phyloP scores from a whole-genome alignment of 805 yeast genomes.

The Yarrowia phangngaensis region DNA sequence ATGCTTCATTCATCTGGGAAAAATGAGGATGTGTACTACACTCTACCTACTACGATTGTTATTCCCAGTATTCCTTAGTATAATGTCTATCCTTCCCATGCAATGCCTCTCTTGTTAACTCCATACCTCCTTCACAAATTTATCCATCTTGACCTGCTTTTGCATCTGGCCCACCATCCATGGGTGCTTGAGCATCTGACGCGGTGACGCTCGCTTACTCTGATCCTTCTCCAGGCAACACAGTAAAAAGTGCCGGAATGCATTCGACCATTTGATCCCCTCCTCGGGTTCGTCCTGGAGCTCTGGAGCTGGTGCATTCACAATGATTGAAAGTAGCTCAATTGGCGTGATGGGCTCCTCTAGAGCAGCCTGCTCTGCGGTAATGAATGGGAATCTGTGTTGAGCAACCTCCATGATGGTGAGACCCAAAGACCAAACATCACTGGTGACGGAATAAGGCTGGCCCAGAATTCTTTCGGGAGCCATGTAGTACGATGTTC shows the following conservation, averaged over 20 bases:
- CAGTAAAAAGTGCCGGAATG: slow-evolving; percentile 76
- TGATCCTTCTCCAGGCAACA: slow-evolving; percentile 80
- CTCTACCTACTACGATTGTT: slow-evolving; percentile 7
- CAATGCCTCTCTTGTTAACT: slow-evolving; percentile 31
- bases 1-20: too few species aligned
- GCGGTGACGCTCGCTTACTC: slow-evolving; percentile 79
- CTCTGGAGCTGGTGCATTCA: slow-evolving; percentile 72
- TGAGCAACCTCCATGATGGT: slow-evolving; percentile 89
- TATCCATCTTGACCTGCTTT: slow-evolving; percentile 77
- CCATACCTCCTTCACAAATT: slow-evolving; percentile 76
- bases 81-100: slow-evolving; percentile 10
- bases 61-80: not conserved
- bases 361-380: slow-evolving; percentile 44
- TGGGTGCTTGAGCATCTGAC: slow-evolving; percentile 90
- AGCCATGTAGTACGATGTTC: slow-evolving; percentile 97
- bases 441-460: slow-evolving; percentile 91
- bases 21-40: slow-evolving; percentile 7
- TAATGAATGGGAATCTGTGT: slow-evolving; percentile 75
- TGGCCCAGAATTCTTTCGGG: slow-evolving; percentile 96
- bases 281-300: slow-evolving; percentile 71
- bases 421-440: slow-evolving; percentile 94
- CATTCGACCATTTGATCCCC: slow-evolving; percentile 73
- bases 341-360: slow-evolving; percentile 65
- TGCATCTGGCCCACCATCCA: slow-evolving; percentile 80
- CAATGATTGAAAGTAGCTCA: slow-evolving; percentile 74